Conservation (phyloP, 2,329 filamentous ascomycete species). For the Aspergillus hortae region DNA sequence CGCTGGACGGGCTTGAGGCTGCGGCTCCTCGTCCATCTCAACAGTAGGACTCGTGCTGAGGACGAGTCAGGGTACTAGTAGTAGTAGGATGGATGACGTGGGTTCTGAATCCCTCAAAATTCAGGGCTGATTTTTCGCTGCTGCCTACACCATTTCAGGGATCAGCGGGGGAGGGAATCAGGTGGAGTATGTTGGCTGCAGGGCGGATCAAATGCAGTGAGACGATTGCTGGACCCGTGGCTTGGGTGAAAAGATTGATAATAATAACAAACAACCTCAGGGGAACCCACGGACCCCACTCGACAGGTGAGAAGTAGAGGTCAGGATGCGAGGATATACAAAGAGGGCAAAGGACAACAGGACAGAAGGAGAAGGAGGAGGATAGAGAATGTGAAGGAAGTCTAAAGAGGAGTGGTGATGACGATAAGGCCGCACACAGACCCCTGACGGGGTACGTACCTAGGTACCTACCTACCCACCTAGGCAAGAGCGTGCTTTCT, state of each 20-base stretch:
- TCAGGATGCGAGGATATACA: too few species aligned
- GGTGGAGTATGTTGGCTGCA: background rate
- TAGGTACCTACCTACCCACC: too few species aligned
- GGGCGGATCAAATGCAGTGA: background rate
- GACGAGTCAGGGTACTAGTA: background rate
- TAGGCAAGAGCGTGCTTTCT: too few species aligned
- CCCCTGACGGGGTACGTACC: too few species aligned
- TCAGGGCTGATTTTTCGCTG: background rate
- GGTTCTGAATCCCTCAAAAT: background rate
- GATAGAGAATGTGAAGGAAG: too few species aligned
- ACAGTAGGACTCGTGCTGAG: background rate
- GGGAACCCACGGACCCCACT: too few species aligned
- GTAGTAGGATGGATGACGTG: background rate
- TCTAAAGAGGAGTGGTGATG: too few species aligned
- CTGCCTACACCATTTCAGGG: background rate
- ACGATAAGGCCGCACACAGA: too few species aligned
- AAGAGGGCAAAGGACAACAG: too few species aligned
- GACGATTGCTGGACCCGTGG: background rate
- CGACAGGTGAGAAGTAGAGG: too few species aligned
- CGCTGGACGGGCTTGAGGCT: constrained; percentile 18
- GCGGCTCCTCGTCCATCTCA: constrained; percentile 11
- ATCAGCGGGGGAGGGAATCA: background rate
- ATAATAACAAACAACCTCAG: too few species aligned
- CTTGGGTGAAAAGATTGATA: background rate
- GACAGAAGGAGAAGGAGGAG: too few species aligned